Evolutionary conservation across 2,329 filamentous ascomycete species (phyloP).

Genomic region (Paecilomyces variotii): DNA sequence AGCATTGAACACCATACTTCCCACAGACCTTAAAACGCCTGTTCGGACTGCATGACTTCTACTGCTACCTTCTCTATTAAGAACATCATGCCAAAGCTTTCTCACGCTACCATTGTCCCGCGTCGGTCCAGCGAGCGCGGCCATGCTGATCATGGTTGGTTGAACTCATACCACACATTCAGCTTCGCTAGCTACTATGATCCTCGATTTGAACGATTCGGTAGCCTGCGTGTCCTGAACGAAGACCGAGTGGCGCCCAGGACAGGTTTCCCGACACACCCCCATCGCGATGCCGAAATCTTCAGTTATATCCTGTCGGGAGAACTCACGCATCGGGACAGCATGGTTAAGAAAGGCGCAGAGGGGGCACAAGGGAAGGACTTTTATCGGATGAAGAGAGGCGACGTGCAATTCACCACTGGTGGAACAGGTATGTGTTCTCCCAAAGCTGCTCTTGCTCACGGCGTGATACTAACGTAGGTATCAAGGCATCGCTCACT

Average conservation of each 20-base stretch:
- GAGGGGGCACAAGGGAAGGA: conserved; percentile 53
- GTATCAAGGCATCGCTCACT: conserved; percentile 59
- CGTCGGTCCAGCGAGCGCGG: conserved; percentile 66
- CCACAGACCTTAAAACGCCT: neutral
- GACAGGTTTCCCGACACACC: conserved; percentile 75
- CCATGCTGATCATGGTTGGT: conserved; percentile 76
- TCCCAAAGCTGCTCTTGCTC: neutral
- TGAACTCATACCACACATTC: conserved; percentile 82
- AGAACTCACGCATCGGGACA: conserved; percentile 80
- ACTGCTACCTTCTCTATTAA: conserved; percentile 8
- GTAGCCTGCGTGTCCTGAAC: conserved; percentile 74
- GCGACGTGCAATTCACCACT: conserved; percentile 84
- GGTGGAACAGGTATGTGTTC: conserved; percentile 59
- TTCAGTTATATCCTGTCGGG: conserved; percentile 81
- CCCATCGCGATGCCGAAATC: conserved; percentile 81
- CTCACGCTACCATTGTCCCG: conserved; percentile 64
- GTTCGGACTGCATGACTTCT: neutral
- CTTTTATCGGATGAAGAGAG: conserved; percentile 64
- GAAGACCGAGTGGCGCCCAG: conserved; percentile 72
- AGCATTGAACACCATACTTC: neutral
- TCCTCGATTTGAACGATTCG: conserved; percentile 60
- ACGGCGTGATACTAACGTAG: conserved; percentile 1
- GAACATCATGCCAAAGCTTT: conserved; percentile 54
- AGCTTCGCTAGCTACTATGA: conserved; percentile 68
- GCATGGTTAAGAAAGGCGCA: conserved; percentile 64